Evolutionary conservation across 352 stramenopile species (phyloP).

Genomic region (Phytopythium helicoides): DNA sequence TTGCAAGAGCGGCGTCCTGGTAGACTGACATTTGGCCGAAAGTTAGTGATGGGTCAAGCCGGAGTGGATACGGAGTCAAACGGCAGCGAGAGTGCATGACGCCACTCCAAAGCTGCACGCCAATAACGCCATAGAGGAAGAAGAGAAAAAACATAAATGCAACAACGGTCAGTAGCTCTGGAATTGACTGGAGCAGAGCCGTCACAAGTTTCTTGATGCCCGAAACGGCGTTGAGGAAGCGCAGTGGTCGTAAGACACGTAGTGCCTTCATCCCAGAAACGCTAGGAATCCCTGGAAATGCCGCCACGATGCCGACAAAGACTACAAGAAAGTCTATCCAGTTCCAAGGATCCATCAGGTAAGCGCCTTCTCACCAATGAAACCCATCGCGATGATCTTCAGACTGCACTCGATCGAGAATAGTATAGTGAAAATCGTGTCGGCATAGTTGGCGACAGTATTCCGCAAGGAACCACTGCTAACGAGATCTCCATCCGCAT

Average conservation of each 20-base stretch:
- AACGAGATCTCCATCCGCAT: slow-evolving; percentile 28
- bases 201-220: slow-evolving; percentile 61
- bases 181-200: slow-evolving; percentile 71
- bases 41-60: slow-evolving; percentile 32
- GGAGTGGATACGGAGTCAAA: slow-evolving; percentile 64
- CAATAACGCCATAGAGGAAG: slow-evolving; percentile 84
- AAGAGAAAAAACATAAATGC: slow-evolving; percentile 82
- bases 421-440: slow-evolving; percentile 46
- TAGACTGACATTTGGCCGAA: slow-evolving; percentile 26
- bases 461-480: slow-evolving; percentile 41
- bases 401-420: slow-evolving; percentile 86
- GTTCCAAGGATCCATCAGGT: slow-evolving; percentile 87
- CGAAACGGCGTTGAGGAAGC: slow-evolving; percentile 47
- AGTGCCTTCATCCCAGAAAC: slow-evolving; percentile 36
- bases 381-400: slow-evolving; percentile 88
- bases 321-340: slow-evolving; percentile 90
- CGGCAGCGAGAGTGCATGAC: slow-evolving; percentile 65
- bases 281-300: slow-evolving; percentile 40
- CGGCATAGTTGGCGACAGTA: slow-evolving; percentile 39
- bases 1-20: slow-evolving; percentile 21
- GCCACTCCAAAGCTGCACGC: slow-evolving; percentile 77
- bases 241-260: slow-evolving; percentile 34
- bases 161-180: slow-evolving; percentile 73
- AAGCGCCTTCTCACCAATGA: slow-evolving; percentile 57
- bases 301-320: slow-evolving; percentile 48